Evolutionary conservation across 148 eudicot genomes (phyloP).

Genomic region (Rhododendron henanense): DNA sequence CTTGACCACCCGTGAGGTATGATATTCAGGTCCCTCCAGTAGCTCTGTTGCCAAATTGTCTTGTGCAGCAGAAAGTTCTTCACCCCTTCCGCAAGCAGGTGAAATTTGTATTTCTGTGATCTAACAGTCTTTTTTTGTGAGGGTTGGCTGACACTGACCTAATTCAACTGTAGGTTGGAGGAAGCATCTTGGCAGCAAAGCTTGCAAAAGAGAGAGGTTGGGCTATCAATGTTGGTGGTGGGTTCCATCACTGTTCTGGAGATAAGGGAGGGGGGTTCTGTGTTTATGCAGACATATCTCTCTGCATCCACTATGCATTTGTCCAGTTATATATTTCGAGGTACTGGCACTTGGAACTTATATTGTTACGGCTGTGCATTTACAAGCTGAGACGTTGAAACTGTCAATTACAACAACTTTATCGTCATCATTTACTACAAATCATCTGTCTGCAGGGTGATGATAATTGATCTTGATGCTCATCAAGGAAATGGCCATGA

Average conservation of each 20-base stretch:
- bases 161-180: slow-evolving; percentile 61
- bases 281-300: slow-evolving; percentile 86
- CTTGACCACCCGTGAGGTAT: background rate
- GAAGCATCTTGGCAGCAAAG: slow-evolving; percentile 82
- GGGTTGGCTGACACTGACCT: background rate
- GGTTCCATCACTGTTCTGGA: slow-evolving; percentile 94
- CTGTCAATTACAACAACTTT: background rate
- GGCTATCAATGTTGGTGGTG: slow-evolving; percentile 98
- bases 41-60: slow-evolving; percentile 71
- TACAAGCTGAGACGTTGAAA: background rate
- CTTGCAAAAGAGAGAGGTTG: slow-evolving; percentile 92
- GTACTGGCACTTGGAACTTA: slow-evolving; percentile 27
- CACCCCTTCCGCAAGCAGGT: slow-evolving; percentile 91
- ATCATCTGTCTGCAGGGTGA: slow-evolving; percentile 46
- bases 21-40: slow-evolving; percentile 79
- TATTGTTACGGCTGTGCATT: background rate
- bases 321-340: slow-evolving; percentile 56
- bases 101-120: background rate
- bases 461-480: slow-evolving; percentile 98
- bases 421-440: slow-evolving; percentile 14
- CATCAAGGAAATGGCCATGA: slow-evolving; percentile 90
- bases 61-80: slow-evolving; percentile 71
- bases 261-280: slow-evolving; percentile 90
- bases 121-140: background rate
- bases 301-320: slow-evolving; percentile 81